A percentile compares a stretch with the other conserved stretches of the same genome.
These are phyloP conservation scores for Mycena vulgaris DNA, from an alignment of 768 basidiomycete genomes.

Conservation along the genomic window DNA sequence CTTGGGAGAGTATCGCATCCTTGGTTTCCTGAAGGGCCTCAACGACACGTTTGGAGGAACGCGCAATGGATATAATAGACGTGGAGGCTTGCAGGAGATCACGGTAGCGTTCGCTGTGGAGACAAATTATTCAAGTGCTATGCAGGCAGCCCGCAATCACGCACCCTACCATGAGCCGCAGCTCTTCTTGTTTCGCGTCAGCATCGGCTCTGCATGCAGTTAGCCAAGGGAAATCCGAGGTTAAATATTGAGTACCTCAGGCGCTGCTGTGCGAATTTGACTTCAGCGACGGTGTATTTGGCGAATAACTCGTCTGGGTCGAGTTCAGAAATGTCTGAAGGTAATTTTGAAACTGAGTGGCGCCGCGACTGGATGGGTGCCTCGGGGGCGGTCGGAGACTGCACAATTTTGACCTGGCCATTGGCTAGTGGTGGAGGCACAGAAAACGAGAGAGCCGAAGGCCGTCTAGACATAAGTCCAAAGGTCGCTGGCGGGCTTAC, in stretches of 20 bases:
- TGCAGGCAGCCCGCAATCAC: conserved; percentile 52
- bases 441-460: conserved; percentile 43
- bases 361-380: conserved; percentile 8
- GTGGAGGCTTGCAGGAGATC: conserved; percentile 90
- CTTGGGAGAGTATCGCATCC: conserved; percentile 64
- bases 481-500: conserved; percentile 21
- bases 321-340: conserved; percentile 50
- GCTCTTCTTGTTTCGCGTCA: conserved; percentile 89
- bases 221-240: neutral
- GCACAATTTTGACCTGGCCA: conserved; percentile 40
- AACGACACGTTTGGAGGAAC: conserved; percentile 76
- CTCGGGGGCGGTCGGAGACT: conserved; percentile 22
- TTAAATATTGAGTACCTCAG: conserved; percentile 65
- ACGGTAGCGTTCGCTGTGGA: conserved; percentile 89
- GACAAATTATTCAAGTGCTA: conserved; percentile 59
- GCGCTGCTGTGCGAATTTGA: conserved; percentile 76
- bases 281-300: conserved; percentile 79
- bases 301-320: conserved; percentile 85
- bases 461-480: conserved; percentile 45
- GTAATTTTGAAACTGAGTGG: conserved; percentile 41
- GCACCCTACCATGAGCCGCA: conserved; percentile 94
- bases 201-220: conserved; percentile 74
- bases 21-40: conserved; percentile 76
- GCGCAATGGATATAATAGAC: conserved; percentile 84
- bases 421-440: conserved; percentile 41